Base-by-base conservation (phyloP, 2,329 filamentous ascomycete genomes). In the Ceratocystis cubensis region DNA sequence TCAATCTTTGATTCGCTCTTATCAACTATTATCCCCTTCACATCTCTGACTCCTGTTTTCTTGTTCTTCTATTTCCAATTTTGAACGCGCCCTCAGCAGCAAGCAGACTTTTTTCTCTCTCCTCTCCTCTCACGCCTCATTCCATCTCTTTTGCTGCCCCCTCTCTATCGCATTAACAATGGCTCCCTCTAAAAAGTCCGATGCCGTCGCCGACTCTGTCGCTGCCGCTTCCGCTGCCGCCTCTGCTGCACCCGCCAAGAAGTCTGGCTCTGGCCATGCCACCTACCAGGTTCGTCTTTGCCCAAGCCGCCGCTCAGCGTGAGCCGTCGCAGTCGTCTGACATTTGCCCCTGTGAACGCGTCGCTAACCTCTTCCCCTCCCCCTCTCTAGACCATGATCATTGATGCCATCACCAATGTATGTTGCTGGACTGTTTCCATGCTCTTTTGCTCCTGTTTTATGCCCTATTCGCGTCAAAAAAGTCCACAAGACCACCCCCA, bases 401-500 rank as follows among this genome's bases (percentile, higher is more conserved):
- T 79, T 65, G 82, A 85, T 74, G 82, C 81, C 65, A 85, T 85
- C 73, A 75, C 83, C 73, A 78, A 80, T 76, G 82, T 85, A 84
- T 75, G 78, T 80, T 72, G 50, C 71, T 70, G 65, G 71, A 71
- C 71, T 72, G 22, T 50, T 22, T 46, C 57, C 41, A 17, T 46
- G 65, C 46, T 66, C 10, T 71, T 48, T 15, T 30, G 37, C n/a
- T 46, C 20, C 73, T 70, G 66, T 69, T 71, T 73, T 71, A 71
- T 74, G 75, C 77, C 77, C 77, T 77, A 76, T 70, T 69, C 69
- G 61, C 50, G 50, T 28, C 50, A 13, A 6, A 50, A 22, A 6
- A 1, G 15, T 2, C 20, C 17, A 22, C 46, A 20, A 10, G 20
- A 1, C 20, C 13, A 15, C 46, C 6, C 17, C 46, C 46, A 50